These are phyloP conservation scores for Calycina marina DNA, from an alignment of 2,329 filamentous ascomycete species.

Conservation along the genomic window DNA sequence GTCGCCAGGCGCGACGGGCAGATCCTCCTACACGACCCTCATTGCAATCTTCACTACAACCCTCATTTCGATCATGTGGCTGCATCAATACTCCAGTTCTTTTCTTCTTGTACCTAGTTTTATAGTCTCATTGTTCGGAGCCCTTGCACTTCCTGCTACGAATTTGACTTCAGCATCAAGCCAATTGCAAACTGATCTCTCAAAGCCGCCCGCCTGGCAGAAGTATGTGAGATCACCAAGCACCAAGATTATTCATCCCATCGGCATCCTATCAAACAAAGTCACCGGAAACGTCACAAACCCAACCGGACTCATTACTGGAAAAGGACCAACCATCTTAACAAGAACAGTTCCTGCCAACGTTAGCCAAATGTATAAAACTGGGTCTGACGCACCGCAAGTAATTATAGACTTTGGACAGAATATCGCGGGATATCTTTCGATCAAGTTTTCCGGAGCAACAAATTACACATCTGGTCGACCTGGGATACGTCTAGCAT, in stretches of 20 bases:
- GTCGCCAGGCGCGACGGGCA: no score
- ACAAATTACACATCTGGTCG: conserved; percentile 19
- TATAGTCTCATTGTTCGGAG: no score
- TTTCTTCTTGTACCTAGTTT: no score
- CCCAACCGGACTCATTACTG: conserved; percentile 22
- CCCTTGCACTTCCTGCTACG: no score
- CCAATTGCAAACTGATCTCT: no score
- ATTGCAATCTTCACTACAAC: no score
- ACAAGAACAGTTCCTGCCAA: conserved; percentile 4
- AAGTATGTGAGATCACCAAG: conserved; percentile 27
- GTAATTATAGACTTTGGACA: conserved; percentile 36
- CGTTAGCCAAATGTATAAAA: no score
- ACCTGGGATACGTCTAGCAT: conserved; percentile 31
- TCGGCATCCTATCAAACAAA: conserved; percentile 20
- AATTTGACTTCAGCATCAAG: no score
- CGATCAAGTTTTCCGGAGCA: conserved; percentile 28
- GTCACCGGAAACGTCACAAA: conserved; percentile 27
- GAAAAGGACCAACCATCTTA: conserved; percentile 22
- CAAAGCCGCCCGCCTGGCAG: no score
- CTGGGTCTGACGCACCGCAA: conserved; percentile 4
- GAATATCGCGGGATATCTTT: conserved; percentile 30
- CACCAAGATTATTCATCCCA: conserved; percentile 21
- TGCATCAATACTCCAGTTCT: no score
- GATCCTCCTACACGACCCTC: no score
- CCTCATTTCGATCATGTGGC: no score